phyloP scores from a whole-genome alignment of 2,329 filamentous ascomycete genomes.

The Venturia oleaginea region DNA sequence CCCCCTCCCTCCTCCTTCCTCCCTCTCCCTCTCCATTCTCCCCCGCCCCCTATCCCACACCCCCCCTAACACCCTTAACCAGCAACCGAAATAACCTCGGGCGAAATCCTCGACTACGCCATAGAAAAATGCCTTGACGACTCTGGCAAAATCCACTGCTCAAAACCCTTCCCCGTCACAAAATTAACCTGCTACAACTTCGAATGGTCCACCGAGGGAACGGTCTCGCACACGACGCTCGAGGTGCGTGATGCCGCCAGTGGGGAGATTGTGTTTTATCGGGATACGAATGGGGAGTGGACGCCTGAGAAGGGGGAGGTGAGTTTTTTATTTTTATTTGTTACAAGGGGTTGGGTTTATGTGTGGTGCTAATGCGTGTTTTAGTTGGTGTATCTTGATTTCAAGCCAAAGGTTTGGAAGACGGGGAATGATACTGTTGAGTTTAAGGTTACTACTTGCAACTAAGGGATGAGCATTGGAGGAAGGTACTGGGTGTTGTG shows the following conservation, averaged over 20 bases:
- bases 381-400: slow-evolving; percentile 33
- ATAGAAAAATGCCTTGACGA: slow-evolving; percentile 30
- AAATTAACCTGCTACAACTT: slow-evolving; percentile 34
- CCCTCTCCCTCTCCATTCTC: not conserved
- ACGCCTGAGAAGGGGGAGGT: slow-evolving; percentile 32
- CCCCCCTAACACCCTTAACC: not conserved
- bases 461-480: slow-evolving; percentile 15
- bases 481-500: too few species aligned
- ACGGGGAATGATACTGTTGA: slow-evolving; percentile 38
- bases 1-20: not conserved
- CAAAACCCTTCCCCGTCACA: slow-evolving; percentile 33
- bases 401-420: slow-evolving; percentile 37
- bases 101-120: slow-evolving; percentile 17
- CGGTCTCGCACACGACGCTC: slow-evolving; percentile 33
- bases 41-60: not conserved
- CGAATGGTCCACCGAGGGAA: slow-evolving; percentile 33
- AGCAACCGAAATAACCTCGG: slow-evolving; percentile 10
- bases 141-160: slow-evolving; percentile 32
- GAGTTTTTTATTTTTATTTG: not conserved
- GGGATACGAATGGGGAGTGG: slow-evolving; percentile 40
- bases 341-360: not conserved
- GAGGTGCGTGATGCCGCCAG: slow-evolving; percentile 31
- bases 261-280: slow-evolving; percentile 36
- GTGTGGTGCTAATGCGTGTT: not conserved
- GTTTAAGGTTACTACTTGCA: slow-evolving; percentile 33